phyloP scores from a whole-genome alignment of 495 filamentous ascomycete genomes.

The Aspergillus olivimuriae region DNA sequence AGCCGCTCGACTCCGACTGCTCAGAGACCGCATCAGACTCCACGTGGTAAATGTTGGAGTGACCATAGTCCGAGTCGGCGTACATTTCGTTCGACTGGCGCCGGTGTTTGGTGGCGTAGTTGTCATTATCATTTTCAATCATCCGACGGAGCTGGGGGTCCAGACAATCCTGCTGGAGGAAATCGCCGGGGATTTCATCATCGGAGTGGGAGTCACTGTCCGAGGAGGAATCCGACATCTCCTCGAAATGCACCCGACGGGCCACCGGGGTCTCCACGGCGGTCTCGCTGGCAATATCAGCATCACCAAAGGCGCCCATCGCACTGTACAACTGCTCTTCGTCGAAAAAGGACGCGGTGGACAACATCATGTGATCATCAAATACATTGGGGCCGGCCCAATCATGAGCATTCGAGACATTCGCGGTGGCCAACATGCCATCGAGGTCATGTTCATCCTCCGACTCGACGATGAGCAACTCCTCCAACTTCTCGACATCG shows the following conservation, averaged over 20 bases:
- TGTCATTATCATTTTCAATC: conserved; percentile 57
- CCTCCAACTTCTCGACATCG: conserved; percentile 66
- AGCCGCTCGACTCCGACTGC: conserved; percentile 59
- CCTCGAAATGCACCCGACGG: conserved; percentile 47
- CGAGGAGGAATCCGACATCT: conserved; percentile 45
- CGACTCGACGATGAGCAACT: conserved; percentile 60
- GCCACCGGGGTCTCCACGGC: conserved; percentile 34
- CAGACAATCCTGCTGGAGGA: conserved; percentile 62
- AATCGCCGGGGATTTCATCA: conserved; percentile 63
- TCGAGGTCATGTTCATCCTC: conserved; percentile 35
- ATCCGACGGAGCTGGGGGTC: conserved; percentile 63
- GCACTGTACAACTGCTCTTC: conserved; percentile 45
- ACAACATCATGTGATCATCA: conserved; percentile 44
- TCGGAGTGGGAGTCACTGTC: conserved; percentile 46
- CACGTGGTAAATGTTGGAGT: conserved; percentile 45
- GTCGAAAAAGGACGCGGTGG: conserved; percentile 43
- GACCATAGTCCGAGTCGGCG: conserved; percentile 38
- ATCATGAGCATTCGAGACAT: conserved; percentile 24
- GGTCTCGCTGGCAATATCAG: conserved; percentile 38
- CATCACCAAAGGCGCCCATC: conserved; percentile 40
- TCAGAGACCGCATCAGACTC: conserved; percentile 48
- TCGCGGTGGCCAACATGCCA: conserved; percentile 16
- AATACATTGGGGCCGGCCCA: conserved; percentile 55
- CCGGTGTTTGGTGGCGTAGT: conserved; percentile 35
- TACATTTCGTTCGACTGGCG: conserved; percentile 40